Base-by-base conservation (phyloP, 306 rosid species). In the Quercus gilva region DNA sequence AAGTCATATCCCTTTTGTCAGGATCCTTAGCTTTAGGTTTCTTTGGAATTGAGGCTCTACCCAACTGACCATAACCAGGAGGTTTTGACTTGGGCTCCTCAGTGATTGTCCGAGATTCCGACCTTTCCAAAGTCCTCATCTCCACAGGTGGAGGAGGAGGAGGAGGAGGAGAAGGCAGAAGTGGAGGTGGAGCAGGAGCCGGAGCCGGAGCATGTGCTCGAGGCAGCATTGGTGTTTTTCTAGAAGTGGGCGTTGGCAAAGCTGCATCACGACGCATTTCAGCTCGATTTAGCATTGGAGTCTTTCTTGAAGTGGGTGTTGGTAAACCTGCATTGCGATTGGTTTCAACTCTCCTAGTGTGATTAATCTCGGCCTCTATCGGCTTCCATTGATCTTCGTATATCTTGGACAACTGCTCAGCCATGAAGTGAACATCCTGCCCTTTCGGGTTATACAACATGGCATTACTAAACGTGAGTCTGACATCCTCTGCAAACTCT, bases 401-500 rank as follows among this genome's bases (percentile, higher is more conserved):
- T 69, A 86, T 79, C 84, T 83, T 84, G 56, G 83, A 81, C 64
- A 94, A 79, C 86, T 88, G 89, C 86, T 94, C 99, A 25, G 97
- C 97, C 97, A 94, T 94, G 79, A 91, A 19, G 87, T 94, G 91
- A 83, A 92, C 99, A 80, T 94, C 99, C 68, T 94, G 99, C 51
- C 99, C 99, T 49, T 85, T 74, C 0, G 99, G 97, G 78, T 94
- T 94, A 84, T 92, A 94, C 13, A 89, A 87, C 97, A 94, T 92
- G 43, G 99, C 99, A 89, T 94, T 94, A 43, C 1, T 72, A 86
- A 94, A 90, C 45, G 97, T 84, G 74, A 92, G 97, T 94, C 95
- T 91, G 81, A 92, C 99, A 77, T 94, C 99, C 94, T 92, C 99
- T 9, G 97, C 97, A 85, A 92, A 94, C 83, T 94, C 99, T 87